Evolutionary conservation across 768 basidiomycete species (phyloP).

Genomic region (Trichaptum fuscoviolaceum): DNA sequence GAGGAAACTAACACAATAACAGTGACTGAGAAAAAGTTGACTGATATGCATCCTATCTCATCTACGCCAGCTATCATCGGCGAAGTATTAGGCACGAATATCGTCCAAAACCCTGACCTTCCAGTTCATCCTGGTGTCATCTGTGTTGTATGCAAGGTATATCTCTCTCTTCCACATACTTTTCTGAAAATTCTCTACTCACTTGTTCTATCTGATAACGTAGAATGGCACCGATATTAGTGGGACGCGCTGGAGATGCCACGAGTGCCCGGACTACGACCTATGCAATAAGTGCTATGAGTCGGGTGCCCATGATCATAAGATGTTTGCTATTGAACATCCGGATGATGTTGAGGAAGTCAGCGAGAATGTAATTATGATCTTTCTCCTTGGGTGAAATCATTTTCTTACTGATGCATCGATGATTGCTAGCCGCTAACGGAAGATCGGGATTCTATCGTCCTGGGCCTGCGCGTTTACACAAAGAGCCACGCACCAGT

Average conservation of each 20-base stretch:
- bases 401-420: no score
- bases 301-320: constrained; percentile 5
- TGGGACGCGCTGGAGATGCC: constrained; percentile 6
- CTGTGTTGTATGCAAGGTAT: constrained; percentile 5
- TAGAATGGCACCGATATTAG: neutral
- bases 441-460: constrained; percentile 14
- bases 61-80: neutral
- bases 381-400: no score
- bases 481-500: constrained; percentile 28
- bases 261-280: constrained; percentile 7
- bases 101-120: neutral
- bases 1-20: no score
- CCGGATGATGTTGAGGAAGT: constrained; percentile 4
- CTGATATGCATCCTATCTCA: neutral
- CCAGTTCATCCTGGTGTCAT: neutral
- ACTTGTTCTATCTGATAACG: neutral
- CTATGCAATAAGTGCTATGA: constrained; percentile 8
- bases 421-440: neutral
- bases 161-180: neutral
- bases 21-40: no score
- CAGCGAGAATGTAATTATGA: neutral
- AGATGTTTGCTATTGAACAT: constrained; percentile 6
- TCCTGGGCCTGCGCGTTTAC: constrained; percentile 35
- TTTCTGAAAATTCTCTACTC: neutral
- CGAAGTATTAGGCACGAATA: no score